Evolutionary conservation across 352 stramenopile species (phyloP), one percentile per base, ranked within the genome.

Genomic region (Pythium periplocum): DNA sequence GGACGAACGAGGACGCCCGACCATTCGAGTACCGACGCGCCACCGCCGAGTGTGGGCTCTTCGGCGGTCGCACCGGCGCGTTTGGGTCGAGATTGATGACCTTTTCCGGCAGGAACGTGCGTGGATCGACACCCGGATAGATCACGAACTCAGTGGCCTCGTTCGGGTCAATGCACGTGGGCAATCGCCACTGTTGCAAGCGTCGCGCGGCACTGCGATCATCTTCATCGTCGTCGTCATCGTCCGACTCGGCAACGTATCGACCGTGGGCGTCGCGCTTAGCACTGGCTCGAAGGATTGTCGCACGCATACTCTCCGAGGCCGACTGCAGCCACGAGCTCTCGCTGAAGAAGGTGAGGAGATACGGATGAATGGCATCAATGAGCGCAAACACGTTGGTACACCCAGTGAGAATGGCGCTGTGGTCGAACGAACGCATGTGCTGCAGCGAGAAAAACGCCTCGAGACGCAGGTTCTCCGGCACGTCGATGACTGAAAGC

Each of bases 301-400:
- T 64, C 61, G 82, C 44, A 61, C 62, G 45, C 59, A 71, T 6
- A 67, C 52, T 26, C 37, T 54, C 40, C 4, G 48, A 48, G 32
- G 41, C 45, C 3, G 46, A 47, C n/a, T 11, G 38, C 9, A 54
- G 41, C 59, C 59, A 66, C 26, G 34, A 10, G 11, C 45, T 46
- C 32, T 56, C 51, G 33, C 37, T 35, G 39, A 91, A 83, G 62
- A 82, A 89, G 26, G 55, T 61, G 6, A 56, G 37, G 33, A 83
- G 51, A 55, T 91, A 91, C 39, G 64, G 55, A 36, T 76, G 75
- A 53, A 91, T 84, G 35, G 63, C 66, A 54, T 87, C 75, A 12
- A 91, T 57, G n/a, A 79, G 68, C 1, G 64, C 66, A 8, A 89
- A 73, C 0, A 92, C 78, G 38, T 81, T 72, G n/a, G 59, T 60